These are phyloP conservation scores for Colletotrichum sp. DNA, from an alignment of 2,329 filamentous ascomycete genomes.

Conservation along the genomic window DNA sequence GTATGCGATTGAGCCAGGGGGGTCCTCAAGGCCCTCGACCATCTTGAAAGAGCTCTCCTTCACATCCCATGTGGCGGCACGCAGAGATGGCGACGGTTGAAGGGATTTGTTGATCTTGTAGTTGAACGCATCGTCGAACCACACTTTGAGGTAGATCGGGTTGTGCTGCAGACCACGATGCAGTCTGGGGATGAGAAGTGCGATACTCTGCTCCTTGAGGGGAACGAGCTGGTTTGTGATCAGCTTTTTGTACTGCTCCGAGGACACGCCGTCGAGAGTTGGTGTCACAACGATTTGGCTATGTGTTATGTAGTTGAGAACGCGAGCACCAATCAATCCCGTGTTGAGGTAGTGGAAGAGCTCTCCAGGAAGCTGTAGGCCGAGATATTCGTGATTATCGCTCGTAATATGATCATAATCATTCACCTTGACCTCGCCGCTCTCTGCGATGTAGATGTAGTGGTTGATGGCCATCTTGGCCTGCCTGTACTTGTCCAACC, in stretches of 20 bases:
- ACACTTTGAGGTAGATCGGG: slow-evolving; percentile 77
- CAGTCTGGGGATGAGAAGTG: slow-evolving; percentile 78
- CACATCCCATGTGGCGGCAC: slow-evolving; percentile 73
- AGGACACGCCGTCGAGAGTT: slow-evolving; percentile 84
- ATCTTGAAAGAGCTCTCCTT: slow-evolving; percentile 61
- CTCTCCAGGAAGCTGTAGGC: slow-evolving; percentile 88
- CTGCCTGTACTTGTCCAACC: slow-evolving; percentile 86
- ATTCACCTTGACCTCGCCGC: slow-evolving; percentile 79
- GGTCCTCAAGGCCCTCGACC: slow-evolving; percentile 43
- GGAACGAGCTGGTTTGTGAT: slow-evolving; percentile 77
- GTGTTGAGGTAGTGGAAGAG: slow-evolving; percentile 88
- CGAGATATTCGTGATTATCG: slow-evolving; percentile 89
- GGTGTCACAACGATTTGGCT: slow-evolving; percentile 79
- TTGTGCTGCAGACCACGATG: slow-evolving; percentile 85
- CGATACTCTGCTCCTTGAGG: slow-evolving; percentile 77
- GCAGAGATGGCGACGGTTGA: slow-evolving; percentile 51
- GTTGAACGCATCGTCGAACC: slow-evolving; percentile 78
- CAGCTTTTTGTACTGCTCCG: slow-evolving; percentile 80
- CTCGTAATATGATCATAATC: slow-evolving; percentile 76
- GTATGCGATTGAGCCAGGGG: slow-evolving; percentile 56
- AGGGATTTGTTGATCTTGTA: slow-evolving; percentile 65
- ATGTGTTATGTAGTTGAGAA: slow-evolving; percentile 83
- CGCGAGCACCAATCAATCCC: slow-evolving; percentile 78
- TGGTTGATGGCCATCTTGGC: slow-evolving; percentile 86
- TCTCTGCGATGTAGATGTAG: slow-evolving; percentile 79